These are phyloP conservation scores for Neonectria neomacrospora DNA, from an alignment of 2,329 filamentous ascomycete genomes.

Conservation along the genomic window DNA sequence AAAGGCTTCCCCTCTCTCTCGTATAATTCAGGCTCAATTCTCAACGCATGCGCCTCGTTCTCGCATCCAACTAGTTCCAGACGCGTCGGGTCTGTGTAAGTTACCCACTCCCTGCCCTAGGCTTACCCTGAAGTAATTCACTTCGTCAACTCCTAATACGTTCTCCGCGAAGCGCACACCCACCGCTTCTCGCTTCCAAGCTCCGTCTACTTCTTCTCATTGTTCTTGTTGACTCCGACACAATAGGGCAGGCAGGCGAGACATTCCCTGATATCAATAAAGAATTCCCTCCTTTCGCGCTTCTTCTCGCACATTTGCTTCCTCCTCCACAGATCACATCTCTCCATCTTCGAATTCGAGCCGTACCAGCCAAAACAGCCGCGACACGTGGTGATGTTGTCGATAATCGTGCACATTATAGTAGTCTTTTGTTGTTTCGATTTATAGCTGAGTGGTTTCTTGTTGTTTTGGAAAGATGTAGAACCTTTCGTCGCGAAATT, in stretches of 20 bases:
- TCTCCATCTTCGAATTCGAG: background rate
- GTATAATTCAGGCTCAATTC: background rate
- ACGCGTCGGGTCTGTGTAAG: background rate
- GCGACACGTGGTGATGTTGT: background rate
- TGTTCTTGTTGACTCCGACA: too few species aligned
- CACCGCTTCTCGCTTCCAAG: background rate
- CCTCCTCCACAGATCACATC: background rate
- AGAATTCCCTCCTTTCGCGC: background rate
- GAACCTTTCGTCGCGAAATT: background rate
- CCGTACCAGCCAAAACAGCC: background rate
- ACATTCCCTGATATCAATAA: background rate
- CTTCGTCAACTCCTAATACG: background rate
- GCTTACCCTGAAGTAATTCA: background rate
- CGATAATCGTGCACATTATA: background rate
- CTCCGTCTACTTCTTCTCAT: background rate
- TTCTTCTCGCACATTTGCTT: background rate
- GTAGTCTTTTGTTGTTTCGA: background rate
- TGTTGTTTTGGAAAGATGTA: background rate
- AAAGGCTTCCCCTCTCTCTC: background rate
- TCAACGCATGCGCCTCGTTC: background rate
- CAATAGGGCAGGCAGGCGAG: background rate
- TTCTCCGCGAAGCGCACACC: background rate
- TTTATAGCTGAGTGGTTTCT: background rate
- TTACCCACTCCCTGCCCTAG: background rate
- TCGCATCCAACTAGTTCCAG: background rate